Percentiles rank a stretch among this genome's conserved stretches.
Conservation (phyloP, 169 alveolate species). For the Theileria orientalis region DNA sequence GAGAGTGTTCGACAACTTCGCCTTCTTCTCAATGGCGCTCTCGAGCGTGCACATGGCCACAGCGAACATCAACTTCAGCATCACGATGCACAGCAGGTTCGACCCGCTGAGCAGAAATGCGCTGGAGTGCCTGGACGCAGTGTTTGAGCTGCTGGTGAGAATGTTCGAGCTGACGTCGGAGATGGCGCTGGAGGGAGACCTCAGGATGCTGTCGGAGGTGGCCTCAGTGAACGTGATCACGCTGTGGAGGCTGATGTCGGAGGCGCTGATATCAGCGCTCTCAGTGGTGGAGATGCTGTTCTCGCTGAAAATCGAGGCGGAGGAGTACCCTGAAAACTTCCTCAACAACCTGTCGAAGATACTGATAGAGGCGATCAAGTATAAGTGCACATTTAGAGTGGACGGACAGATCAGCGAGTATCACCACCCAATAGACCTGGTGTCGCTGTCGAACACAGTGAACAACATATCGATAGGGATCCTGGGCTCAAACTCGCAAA, state of each 20-base stretch:
- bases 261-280: constrained; percentile 37
- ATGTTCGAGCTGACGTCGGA: constrained; percentile 21
- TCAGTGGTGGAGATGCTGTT: constrained; percentile 27
- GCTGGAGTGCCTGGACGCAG: constrained; percentile 9
- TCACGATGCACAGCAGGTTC: not conserved
- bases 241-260: constrained; percentile 48
- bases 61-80: not conserved
- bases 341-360: constrained; percentile 35
- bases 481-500: constrained; percentile 20
- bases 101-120: not conserved
- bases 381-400: not conserved
- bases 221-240: constrained; percentile 32
- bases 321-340: constrained; percentile 19
- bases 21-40: constrained; percentile 1
- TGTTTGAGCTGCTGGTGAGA: constrained; percentile 38
- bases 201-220: not conserved
- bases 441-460: constrained; percentile 17
- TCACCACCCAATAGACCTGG: constrained; percentile 57
- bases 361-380: constrained; percentile 15
- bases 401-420: not conserved
- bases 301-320: constrained; percentile 15
- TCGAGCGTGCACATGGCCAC: not conserved
- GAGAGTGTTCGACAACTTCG: not conserved
- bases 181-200: not conserved
- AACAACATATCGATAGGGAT: constrained; percentile 22